Evolutionary conservation across 2,329 filamentous ascomycete genomes (phyloP).

Genomic region (Fusarium graminum): DNA sequence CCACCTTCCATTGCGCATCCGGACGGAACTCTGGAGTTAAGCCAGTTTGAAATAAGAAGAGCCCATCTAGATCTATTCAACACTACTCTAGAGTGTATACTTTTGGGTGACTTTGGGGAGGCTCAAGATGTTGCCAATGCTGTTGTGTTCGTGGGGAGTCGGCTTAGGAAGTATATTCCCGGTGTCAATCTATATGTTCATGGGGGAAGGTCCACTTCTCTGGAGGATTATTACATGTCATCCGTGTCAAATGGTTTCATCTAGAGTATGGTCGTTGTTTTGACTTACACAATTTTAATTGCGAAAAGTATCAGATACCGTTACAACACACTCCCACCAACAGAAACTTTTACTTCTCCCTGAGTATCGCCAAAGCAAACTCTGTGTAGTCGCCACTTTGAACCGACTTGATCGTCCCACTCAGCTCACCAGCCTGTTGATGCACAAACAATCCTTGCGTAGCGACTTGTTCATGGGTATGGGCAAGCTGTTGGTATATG

Average conservation of each 20-base stretch:
- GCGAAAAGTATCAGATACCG: too few relatives aligned
- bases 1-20: constrained; percentile 24
- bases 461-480: constrained; percentile 46
- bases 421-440: constrained; percentile 55
- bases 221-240: neutral
- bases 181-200: constrained; percentile 45
- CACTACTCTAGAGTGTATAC: constrained; percentile 19
- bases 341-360: constrained; percentile 41
- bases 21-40: constrained; percentile 42
- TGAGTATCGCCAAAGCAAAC: constrained; percentile 49
- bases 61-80: constrained; percentile 26
- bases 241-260: neutral
- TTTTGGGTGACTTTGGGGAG: constrained; percentile 31
- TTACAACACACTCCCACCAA: too few relatives aligned
- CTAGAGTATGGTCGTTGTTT: neutral
- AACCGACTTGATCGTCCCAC: constrained; percentile 45
- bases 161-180: constrained; percentile 37
- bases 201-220: constrained; percentile 29
- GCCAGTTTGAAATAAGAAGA: constrained; percentile 29
- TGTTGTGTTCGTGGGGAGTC: constrained; percentile 43
- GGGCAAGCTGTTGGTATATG: constrained; percentile 47
- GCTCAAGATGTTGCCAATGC: constrained; percentile 45
- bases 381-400: constrained; percentile 51
- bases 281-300: neutral
- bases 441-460: constrained; percentile 52